Percentiles rank a stretch among this genome's conserved stretches.
Conservation (phyloP, 2,329 filamentous ascomycete genomes). For the Fusarium sp. region DNA sequence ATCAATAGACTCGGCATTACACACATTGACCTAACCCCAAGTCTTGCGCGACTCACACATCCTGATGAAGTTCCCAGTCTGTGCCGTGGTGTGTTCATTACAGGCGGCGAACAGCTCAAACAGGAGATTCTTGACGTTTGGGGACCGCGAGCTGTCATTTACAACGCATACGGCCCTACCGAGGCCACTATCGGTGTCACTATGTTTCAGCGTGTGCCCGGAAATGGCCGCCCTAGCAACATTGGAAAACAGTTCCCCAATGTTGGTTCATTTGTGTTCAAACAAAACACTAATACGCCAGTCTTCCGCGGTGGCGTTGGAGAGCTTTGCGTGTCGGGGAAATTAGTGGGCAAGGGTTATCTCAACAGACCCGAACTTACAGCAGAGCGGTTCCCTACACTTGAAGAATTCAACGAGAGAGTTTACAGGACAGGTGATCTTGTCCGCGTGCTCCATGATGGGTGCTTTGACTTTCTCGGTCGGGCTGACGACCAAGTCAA, state of each 20-base stretch:
- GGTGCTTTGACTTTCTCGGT: slow-evolving; percentile 86
- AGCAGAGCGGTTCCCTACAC: slow-evolving; percentile 74
- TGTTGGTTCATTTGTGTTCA: slow-evolving; percentile 83
- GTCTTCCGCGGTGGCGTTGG: slow-evolving; percentile 83
- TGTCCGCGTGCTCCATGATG: slow-evolving; percentile 81
- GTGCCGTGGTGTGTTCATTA: slow-evolving; percentile 88
- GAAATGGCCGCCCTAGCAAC: slow-evolving; percentile 83
- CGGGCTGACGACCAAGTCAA: slow-evolving; percentile 93
- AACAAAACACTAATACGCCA: slow-evolving; percentile 72
- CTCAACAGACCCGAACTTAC: slow-evolving; percentile 84
- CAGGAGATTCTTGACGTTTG: slow-evolving; percentile 89
- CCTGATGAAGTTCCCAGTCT: slow-evolving; percentile 84
- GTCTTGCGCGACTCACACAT: slow-evolving; percentile 79
- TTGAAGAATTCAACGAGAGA: slow-evolving; percentile 65
- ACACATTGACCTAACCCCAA: slow-evolving; percentile 91
- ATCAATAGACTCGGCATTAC: slow-evolving; percentile 81
- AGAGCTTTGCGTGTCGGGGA: slow-evolving; percentile 88
- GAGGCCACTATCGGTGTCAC: slow-evolving; percentile 94
- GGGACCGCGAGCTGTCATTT: slow-evolving; percentile 82
- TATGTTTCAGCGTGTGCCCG: slow-evolving; percentile 83
- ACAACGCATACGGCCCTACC: slow-evolving; percentile 93
- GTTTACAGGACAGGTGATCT: slow-evolving; percentile 92
- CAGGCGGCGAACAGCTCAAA: slow-evolving; percentile 86
- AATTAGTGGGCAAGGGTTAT: slow-evolving; percentile 89
- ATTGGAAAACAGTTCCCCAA: slow-evolving; percentile 90